Conservation (phyloP, 305 asterid genomes). For the Rubia tinctorum region DNA sequence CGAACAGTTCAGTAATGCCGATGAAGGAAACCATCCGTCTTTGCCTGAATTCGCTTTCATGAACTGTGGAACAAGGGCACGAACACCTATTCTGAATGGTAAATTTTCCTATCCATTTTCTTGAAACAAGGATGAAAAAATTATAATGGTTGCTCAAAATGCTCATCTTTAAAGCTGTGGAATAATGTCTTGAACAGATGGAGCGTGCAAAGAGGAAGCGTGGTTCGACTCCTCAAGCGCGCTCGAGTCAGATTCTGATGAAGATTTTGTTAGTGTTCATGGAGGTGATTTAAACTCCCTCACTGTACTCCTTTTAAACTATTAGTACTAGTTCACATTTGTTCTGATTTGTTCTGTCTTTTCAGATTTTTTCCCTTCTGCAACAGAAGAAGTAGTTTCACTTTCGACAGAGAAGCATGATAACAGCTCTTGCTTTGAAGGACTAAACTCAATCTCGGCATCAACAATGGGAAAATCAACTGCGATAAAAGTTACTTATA, state of each 20-base stretch:
- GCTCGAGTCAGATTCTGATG: conserved; percentile 83
- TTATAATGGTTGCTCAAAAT: neutral
- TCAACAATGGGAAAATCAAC: conserved; percentile 30
- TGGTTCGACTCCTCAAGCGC: conserved; percentile 78
- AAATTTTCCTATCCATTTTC: conserved; percentile 14
- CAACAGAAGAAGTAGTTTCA: conserved; percentile 22
- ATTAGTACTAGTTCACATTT: neutral
- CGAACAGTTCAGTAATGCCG: conserved; percentile 33
- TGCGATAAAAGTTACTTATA: conserved; percentile 25
- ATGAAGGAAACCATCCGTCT: conserved; percentile 20
- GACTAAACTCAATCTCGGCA: conserved; percentile 19
- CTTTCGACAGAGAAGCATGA: conserved; percentile 24
- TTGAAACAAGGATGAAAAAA: neutral
- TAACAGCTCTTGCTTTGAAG: neutral
- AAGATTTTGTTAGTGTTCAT: conserved; percentile 56
- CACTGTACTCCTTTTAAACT: neutral
- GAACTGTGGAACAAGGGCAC: conserved; percentile 2
- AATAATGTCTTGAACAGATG: conserved; percentile 28
- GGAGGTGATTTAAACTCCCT: conserved; percentile 46
- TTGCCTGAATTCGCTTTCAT: conserved; percentile 29
- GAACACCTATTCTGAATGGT: conserved; percentile 30
- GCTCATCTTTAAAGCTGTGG: neutral
- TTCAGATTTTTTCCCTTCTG: conserved; percentile 42
- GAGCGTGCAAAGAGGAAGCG: conserved; percentile 55
- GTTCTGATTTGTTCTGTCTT: conserved; percentile 2